Conservation (phyloP, 2,329 filamentous ascomycete genomes). For the Aureobasidium pullulans region DNA sequence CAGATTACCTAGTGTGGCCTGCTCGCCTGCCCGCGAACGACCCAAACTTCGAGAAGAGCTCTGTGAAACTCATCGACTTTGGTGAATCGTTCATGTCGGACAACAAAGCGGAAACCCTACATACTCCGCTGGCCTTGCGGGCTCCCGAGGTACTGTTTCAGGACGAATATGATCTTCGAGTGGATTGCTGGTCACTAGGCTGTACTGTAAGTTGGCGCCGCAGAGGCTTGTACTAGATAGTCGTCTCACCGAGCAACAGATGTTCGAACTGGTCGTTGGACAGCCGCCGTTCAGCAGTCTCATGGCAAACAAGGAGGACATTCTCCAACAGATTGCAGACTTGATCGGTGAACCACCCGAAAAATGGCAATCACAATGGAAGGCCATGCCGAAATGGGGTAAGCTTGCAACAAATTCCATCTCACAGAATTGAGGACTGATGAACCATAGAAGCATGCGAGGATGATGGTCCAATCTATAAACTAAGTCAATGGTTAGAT, state of each 20-base stretch:
- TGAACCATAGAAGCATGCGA: background rate
- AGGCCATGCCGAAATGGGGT: slow-evolving; percentile 6
- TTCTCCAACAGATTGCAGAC: slow-evolving; percentile 32
- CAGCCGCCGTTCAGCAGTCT: slow-evolving; percentile 33
- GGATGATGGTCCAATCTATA: background rate
- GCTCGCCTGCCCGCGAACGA: slow-evolving; percentile 15
- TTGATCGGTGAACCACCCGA: slow-evolving; percentile 27
- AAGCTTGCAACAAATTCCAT: background rate
- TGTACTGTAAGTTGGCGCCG: slow-evolving; percentile 24
- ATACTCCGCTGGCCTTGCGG: slow-evolving; percentile 29
- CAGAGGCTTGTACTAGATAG: background rate
- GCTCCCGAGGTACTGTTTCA: slow-evolving; percentile 34
- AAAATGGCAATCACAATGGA: slow-evolving; percentile 24
- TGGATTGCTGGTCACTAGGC: slow-evolving; percentile 34
- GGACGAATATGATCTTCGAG: slow-evolving; percentile 29
- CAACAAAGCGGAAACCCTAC: slow-evolving; percentile 23
- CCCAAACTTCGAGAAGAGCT: background rate
- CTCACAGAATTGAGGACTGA: too few relatives aligned
- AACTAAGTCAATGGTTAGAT: background rate
- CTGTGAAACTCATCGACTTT: slow-evolving; percentile 33
- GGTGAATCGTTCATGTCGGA: slow-evolving; percentile 29
- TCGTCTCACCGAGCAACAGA: background rate
- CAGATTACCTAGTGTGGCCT: slow-evolving; percentile 19
- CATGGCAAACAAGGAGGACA: slow-evolving; percentile 27
- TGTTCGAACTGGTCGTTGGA: slow-evolving; percentile 34